Evolutionary conservation across 1,284 basidiomycete genomes (phyloP), one percentile per base, ranked within the genome.

Genomic region (Chiua sp.): DNA sequence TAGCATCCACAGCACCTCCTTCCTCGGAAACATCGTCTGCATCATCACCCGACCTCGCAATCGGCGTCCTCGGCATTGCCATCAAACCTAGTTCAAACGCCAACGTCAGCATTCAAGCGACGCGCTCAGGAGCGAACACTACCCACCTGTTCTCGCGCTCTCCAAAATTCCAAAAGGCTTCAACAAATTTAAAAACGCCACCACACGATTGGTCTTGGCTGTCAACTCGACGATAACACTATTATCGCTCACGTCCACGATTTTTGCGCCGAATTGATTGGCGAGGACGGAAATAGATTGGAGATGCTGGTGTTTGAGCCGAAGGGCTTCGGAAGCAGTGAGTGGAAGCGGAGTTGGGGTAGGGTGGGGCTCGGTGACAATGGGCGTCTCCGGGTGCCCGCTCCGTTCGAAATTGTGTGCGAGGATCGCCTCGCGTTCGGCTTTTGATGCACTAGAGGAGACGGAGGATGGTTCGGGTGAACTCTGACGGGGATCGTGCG

Each of bases 101-200:
- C 4, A 50, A 42, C 23, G n/a, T 18, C n/a, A 63, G 7, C 37
- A 49, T 28, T 47, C 28, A 53, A 60, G 13, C 55, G 39, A 33
- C 23, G 22, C 55, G 6, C 39, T 10, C 16, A 3, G 28, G 22
- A 1, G 7, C 1, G n/a, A 61, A 47, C 39, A 53, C 15, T 1
- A 81, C 85, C 63, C 65, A 94, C 96, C 96, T 48, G 94, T 96
- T 55, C 96, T 80, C 23, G 96, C 94, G 51, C 93, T 91, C 79
- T 98, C 97, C 56, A 99, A 83, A 57, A 99, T 87, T 50, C 98
- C 98, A 72, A 97, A 99, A 7, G 97, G 97, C 74, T 96, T 90
- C 66, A 99, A 81, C 51, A 99, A 81, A 67, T 87, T 90, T 69
- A 99, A 80, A 82, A 99, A 98, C 22, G 95, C 94, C 72, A 99